Conservation (phyloP, 176 grass and related monocot genomes). For the Bothriochloa decipiens region DNA sequence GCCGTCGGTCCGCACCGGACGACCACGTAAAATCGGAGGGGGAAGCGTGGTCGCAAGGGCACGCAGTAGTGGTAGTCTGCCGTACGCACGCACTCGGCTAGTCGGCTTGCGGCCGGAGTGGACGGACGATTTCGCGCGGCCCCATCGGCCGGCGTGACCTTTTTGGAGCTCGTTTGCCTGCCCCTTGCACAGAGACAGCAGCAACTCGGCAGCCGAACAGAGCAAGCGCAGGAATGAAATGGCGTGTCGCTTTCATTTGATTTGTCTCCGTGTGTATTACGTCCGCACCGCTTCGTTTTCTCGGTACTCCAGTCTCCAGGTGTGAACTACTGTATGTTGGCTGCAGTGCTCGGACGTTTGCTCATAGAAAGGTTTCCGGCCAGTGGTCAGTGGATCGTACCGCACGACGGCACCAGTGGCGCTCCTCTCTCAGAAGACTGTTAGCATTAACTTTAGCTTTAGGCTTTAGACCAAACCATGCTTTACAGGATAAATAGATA, state of each 20-base stretch:
- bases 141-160: background rate
- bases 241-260: background rate
- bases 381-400: too few relatives aligned
- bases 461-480: too few relatives aligned
- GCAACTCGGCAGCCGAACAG: background rate
- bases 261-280: background rate
- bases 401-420: too few relatives aligned
- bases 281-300: too few relatives aligned
- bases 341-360: too few relatives aligned
- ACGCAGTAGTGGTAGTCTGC: background rate
- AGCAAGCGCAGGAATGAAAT: background rate
- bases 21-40: too few relatives aligned
- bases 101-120: background rate
- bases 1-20: background rate
- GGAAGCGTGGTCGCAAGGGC: background rate
- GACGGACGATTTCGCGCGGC: background rate
- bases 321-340: too few relatives aligned
- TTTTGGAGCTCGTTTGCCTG: background rate
- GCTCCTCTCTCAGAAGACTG: too few relatives aligned
- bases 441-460: too few relatives aligned
- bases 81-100: background rate
- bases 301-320: too few relatives aligned
- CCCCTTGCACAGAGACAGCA: background rate
- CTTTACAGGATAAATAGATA: too few relatives aligned
- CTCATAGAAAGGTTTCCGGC: too few relatives aligned